These are phyloP conservation scores for Mycothermus thermophilus DNA, from an alignment of 495 filamentous ascomycete genomes.

Conservation along the genomic window DNA sequence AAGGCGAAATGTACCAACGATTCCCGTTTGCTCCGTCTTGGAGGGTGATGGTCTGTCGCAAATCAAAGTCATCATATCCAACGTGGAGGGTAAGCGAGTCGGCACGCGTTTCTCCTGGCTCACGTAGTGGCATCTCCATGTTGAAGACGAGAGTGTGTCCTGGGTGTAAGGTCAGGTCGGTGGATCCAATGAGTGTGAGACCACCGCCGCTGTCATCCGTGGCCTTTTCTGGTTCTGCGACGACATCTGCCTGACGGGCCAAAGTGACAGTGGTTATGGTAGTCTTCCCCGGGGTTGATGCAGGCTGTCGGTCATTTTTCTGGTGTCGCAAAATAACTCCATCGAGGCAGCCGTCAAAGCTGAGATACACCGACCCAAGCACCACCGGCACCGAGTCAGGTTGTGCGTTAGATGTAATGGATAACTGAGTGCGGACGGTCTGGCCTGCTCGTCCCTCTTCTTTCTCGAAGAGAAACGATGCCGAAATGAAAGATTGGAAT, in stretches of 20 bases:
- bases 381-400: conserved; percentile 45
- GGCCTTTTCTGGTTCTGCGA: conserved; percentile 15
- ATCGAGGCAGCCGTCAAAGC: conserved; percentile 55
- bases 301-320: background rate
- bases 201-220: conserved; percentile 14
- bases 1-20: conserved; percentile 42
- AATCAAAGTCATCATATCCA: conserved; percentile 49
- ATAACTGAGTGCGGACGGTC: conserved; percentile 54
- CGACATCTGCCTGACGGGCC: conserved; percentile 1
- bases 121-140: conserved; percentile 58
- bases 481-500: conserved; percentile 53
- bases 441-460: conserved; percentile 77
- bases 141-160: conserved; percentile 56
- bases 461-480: conserved; percentile 59
- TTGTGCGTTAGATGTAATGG: conserved; percentile 56
- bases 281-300: conserved; percentile 6
- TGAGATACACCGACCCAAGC: conserved; percentile 49
- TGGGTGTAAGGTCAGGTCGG: conserved; percentile 55
- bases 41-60: conserved; percentile 48
- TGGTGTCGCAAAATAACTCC: conserved; percentile 36
- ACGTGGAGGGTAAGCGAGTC: conserved; percentile 49
- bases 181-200: conserved; percentile 33
- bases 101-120: conserved; percentile 62
- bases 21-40: conserved; percentile 28
- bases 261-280: conserved; percentile 9